Conservation (phyloP, 495 filamentous ascomycete genomes). For the Tuber calosporum region DNA sequence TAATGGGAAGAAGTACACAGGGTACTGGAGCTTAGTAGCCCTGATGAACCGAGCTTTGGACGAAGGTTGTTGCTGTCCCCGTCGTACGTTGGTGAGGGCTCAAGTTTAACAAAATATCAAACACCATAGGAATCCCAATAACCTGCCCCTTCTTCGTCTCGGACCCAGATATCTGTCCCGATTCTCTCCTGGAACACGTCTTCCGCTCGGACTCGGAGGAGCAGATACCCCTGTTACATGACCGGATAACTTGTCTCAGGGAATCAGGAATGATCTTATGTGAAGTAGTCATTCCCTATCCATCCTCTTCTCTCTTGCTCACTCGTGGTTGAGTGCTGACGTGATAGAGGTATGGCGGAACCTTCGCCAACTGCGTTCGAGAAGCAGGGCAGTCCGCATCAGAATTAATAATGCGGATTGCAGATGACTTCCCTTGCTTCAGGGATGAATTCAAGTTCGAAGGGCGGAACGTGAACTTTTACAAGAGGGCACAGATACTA, state of each 20-base stretch:
- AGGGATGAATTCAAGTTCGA: constrained; percentile 70
- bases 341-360: constrained; percentile 68
- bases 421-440: constrained; percentile 75
- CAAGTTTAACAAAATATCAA: background rate
- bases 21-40: constrained; percentile 92
- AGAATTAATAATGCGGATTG: constrained; percentile 72
- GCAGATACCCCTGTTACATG: constrained; percentile 73
- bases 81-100: background rate
- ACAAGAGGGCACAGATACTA: constrained; percentile 92
- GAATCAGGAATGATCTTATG: constrained; percentile 80
- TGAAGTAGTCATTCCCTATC: constrained; percentile 52
- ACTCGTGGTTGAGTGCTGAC: constrained; percentile 31
- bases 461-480: constrained; percentile 65
- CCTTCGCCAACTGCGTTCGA: constrained; percentile 64
- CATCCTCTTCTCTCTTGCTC: background rate
- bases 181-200: constrained; percentile 64
- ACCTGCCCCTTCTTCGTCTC: constrained; percentile 84
- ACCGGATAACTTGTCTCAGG: constrained; percentile 70
- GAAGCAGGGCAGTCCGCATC: constrained; percentile 73
- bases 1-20: constrained; percentile 72
- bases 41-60: constrained; percentile 78
- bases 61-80: constrained; percentile 54
- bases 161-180: constrained; percentile 65
- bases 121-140: constrained; percentile 66
- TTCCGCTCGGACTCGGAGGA: constrained; percentile 83